Evolutionary conservation across 2,329 filamentous ascomycete species (phyloP).

Genomic region (Graphium sp.): DNA sequence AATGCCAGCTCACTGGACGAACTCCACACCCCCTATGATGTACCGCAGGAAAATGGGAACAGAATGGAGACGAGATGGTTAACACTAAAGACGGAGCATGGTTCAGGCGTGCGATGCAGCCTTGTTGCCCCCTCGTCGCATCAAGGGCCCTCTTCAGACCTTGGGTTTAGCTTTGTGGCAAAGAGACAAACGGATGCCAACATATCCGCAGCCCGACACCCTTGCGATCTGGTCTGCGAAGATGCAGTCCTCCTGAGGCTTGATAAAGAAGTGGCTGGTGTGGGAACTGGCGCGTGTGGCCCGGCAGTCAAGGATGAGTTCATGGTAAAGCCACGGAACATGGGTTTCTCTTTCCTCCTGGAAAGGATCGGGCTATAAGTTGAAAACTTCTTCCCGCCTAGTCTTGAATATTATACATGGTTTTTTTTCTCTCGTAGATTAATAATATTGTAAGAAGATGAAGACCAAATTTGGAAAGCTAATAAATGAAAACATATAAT

Average conservation of each 20-base stretch:
- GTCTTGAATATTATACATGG: too few relatives aligned
- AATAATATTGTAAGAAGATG: too few relatives aligned
- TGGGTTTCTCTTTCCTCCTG: conserved; percentile 19
- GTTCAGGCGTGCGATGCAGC: conserved; percentile 12
- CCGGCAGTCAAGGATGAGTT: conserved; percentile 27
- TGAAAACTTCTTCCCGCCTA: too few relatives aligned
- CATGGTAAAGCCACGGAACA: conserved; percentile 20
- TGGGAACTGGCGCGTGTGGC: conserved; percentile 30
- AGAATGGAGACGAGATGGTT: conserved; percentile 43
- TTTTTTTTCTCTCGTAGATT: too few relatives aligned
- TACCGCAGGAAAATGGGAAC: conserved; percentile 53
- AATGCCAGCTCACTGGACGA: conserved; percentile 22
- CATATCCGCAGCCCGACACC: conserved; percentile 43
- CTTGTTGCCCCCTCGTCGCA: conserved; percentile 10
- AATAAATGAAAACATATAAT: too few relatives aligned
- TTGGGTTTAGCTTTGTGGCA: conserved; percentile 35
- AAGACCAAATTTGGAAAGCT: too few relatives aligned
- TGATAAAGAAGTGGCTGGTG: conserved; percentile 28
- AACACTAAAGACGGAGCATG: conserved; percentile 13
- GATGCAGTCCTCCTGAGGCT: conserved; percentile 24
- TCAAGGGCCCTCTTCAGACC: conserved; percentile 6
- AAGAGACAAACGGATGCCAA: conserved; percentile 32
- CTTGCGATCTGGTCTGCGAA: conserved; percentile 39
- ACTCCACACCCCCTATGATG: conserved; percentile 43
- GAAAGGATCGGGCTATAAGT: too few relatives aligned